Base-by-base conservation (phyloP, 2,329 filamentous ascomycete species). In the Aciculosporium take region DNA sequence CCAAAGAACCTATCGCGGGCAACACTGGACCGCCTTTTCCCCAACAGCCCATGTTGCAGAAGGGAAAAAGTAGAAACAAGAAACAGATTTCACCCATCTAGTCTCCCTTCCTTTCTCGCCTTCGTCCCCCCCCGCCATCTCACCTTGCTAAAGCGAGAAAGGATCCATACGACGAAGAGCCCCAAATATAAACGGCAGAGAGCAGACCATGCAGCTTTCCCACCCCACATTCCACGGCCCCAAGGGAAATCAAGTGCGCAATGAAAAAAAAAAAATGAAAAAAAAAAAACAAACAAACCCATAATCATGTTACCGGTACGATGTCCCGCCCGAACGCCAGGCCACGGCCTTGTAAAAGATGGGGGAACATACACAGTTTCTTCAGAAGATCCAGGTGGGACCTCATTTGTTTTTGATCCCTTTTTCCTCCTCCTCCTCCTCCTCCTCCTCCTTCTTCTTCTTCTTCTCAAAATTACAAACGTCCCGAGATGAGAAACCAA, bases 241-340 rank as follows among this genome's bases (percentile, higher is more conserved):
- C n/a, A n/a, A n/a, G n/a, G n/a, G n/a, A n/a, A n/a, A n/a, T n/a
- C n/a, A n/a, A n/a, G n/a, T n/a, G n/a, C n/a, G n/a, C n/a, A n/a
- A n/a, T n/a, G 10, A 33, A 13, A 20, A 12, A 3, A 33, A 18
- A 6, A 36, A 15, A 28, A 31, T 7, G 8, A 32, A 18, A 25
- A 4, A 37, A 27, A 27, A 20, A 20, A 10, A 31, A 25, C 8
- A 27, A 30, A 18, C 23, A 12, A 39, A 7, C 21, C 15, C 35
- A 21, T 17, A n/a, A n/a, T n/a, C n/a, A n/a, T n/a, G n/a, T n/a
- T n/a, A 21, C 43, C 27, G 28, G 15, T 37, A 42, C 40, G 38
- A 42, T 40, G 32, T 27, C 17, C 37, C 43, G 20, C 35, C 46
- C 34, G 43, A 46, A 46, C 42, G 44, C 42, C 44, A 33, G n/a